A percentile compares a stretch with the other conserved stretches of the same genome.
These are phyloP conservation scores for Mychonastes homosphaera DNA, from an alignment of 139 green algal species.

Conservation along the genomic window DNA sequence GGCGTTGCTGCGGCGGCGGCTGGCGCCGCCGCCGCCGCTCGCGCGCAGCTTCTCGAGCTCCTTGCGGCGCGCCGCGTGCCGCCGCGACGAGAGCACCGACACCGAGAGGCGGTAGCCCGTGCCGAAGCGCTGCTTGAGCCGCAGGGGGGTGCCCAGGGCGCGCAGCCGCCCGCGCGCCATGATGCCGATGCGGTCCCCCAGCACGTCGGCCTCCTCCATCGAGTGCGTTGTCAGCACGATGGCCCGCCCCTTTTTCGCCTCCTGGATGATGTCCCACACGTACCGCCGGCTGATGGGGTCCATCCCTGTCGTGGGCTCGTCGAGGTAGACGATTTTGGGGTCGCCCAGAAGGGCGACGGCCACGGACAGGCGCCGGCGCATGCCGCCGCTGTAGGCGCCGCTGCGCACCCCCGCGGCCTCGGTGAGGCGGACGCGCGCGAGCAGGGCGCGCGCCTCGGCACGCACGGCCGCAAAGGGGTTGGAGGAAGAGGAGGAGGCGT, in stretches of 20 bases:
- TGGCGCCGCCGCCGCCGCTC: background rate
- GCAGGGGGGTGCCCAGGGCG: slow-evolving; percentile 64
- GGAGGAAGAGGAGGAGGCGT: too few relatives aligned
- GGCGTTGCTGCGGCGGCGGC: too few relatives aligned
- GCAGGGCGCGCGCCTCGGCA: slow-evolving; percentile 1
- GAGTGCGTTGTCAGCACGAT: slow-evolving; percentile 72
- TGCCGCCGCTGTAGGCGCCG: slow-evolving; percentile 60
- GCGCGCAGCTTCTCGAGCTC: background rate
- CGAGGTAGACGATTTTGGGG: slow-evolving; percentile 77
- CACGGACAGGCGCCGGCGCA: slow-evolving; percentile 68
- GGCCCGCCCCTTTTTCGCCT: slow-evolving; percentile 39
- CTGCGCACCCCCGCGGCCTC: slow-evolving; percentile 22
- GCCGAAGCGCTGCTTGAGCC: slow-evolving; percentile 72
- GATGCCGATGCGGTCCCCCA: slow-evolving; percentile 77
- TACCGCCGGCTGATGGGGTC: slow-evolving; percentile 53
- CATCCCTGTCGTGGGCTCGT: slow-evolving; percentile 86
- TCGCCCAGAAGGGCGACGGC: slow-evolving; percentile 81
- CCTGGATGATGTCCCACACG: slow-evolving; percentile 82
- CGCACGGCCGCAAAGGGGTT: too few relatives aligned
- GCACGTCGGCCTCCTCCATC: slow-evolving; percentile 92
- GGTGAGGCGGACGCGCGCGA: slow-evolving; percentile 32
- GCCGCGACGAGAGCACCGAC: background rate
- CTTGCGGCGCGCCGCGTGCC: background rate
- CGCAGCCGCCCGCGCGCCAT: slow-evolving; percentile 67
- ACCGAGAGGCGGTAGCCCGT: slow-evolving; percentile 31